Evolutionary conservation across 1,139 yeast species (phyloP).

Genomic region (Candida freyschussii): DNA sequence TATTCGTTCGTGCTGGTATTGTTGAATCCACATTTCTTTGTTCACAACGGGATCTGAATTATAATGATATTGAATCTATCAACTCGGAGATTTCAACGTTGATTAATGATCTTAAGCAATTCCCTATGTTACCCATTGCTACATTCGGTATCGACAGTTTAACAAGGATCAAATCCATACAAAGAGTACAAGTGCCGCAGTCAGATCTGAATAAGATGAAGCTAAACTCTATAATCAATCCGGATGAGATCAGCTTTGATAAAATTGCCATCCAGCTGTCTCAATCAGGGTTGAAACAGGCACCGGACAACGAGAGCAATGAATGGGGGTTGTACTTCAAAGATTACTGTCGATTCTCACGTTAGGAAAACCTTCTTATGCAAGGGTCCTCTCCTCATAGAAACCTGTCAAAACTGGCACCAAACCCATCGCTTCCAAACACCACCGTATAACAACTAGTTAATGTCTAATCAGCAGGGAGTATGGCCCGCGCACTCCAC

Average conservation of each 20-base stretch:
- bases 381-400: too few relatives aligned
- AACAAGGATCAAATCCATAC: too few relatives aligned
- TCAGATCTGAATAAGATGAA: conserved; percentile 10
- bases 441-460: too few relatives aligned
- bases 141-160: conserved; percentile 1
- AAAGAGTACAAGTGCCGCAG: conserved; percentile 2
- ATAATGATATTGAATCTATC: conserved; percentile 2
- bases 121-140: conserved; percentile 5
- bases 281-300: too few relatives aligned
- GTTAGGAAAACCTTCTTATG: too few relatives aligned
- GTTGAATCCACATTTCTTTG: conserved; percentile 6
- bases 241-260: neutral
- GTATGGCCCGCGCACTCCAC: too few relatives aligned
- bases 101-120: conserved; percentile 5
- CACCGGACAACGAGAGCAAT: conserved; percentile 2
- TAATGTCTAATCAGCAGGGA: too few relatives aligned
- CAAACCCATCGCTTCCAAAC: too few relatives aligned
- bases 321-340: conserved; percentile 2
- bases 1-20: conserved; percentile 7
- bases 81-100: conserved; percentile 3
- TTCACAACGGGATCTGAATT: conserved; percentile 3
- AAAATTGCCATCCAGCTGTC: conserved; percentile 1
- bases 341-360: conserved; percentile 3
- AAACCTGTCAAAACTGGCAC: too few relatives aligned
- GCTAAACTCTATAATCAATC: conserved; percentile 8